Base-by-base conservation (phyloP, 1,284 basidiomycete genomes). In the Cystodermella granulosa region DNA sequence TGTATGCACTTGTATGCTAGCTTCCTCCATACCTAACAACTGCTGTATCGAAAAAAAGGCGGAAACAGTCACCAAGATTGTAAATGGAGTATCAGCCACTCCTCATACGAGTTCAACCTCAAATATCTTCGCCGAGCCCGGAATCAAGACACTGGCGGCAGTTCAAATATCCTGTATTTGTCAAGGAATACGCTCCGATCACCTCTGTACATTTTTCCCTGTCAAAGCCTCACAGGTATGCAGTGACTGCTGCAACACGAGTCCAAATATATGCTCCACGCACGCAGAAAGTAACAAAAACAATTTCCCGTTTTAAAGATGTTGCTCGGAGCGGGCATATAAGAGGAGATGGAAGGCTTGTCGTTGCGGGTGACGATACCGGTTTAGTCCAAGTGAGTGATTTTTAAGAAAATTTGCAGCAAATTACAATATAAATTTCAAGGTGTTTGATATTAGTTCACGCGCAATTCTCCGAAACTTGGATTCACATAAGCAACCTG, bases 261-360 rank as follows among this genome's bases (percentile, higher is more conserved):
- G 85, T 99, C 2, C 90, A 98, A 66, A 89, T 98, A 61, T 98
- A 98, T 68, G 91, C 91, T 15, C 92, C 93, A 24, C 83, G 90
- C 49, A 98, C 94, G 6, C 91, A 94, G 65, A 92, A 94, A 65
- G 84, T 97, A 34, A 88, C 86, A 15, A 98, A 98, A 74, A 96
- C 91, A 1, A 93, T 99, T 50, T 88, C 92, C 22, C 75, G 96
- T 24, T 99, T 98, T 73, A 96, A 96, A 66, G 95, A 98, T 61
- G 87, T 95, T 24, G 94, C 94, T 2, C 76, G 93, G 48, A 87
- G 87, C 55, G 93, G 85, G 13, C 79, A 80, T 57, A 92, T 97
- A 49, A 80, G 96, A 45, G 79, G 78, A 43, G 96, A 99, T 66
- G 96, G 95, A 21, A 96, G 95, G 63, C 78, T 99, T 31, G 81